Base-by-base conservation (phyloP, 495 filamentous ascomycete genomes). In the Aspergillus campestris region DNA sequence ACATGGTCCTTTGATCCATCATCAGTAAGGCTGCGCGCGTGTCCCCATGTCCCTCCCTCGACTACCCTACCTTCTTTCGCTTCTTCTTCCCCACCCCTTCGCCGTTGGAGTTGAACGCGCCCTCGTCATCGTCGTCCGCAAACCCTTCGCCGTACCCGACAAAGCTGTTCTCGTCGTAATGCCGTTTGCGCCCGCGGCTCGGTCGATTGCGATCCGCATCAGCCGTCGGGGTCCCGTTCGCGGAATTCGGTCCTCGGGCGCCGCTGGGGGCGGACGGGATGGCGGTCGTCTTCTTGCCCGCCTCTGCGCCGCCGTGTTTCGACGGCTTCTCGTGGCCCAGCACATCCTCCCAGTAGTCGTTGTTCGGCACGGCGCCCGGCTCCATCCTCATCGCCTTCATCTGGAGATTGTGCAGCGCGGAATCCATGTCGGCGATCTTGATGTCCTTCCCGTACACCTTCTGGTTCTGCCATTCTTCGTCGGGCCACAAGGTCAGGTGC, bases 141-240 rank as follows among this genome's bases (percentile, higher is more conserved):
- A 65, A 81, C 8, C 77, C 81, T 65, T 84, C 82, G 40, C 73
- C 77, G 50, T 87, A 87, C 5, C 83, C 83, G 42, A 76, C 76
- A 57, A 81, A 87, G 52, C 78, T 81, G 36, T 67, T 66, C 28
- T 86, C 83, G 54, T 80, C 75, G 56, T 87, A 87, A 51, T 79
- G 68, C 50, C 83, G 69, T 64, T 84, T 84, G 52, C 78, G 81
- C 29, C 75, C 75, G 28, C 78, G 77, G 53, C 73, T 81, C 3
- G 84, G 79, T 13, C 69, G 61, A 12, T 38, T 18, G 31, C 81
- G 67, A 10, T 71, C 65, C 28, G 59, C 41, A 44, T 77, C 75
- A 30, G 59, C 42, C 8, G 53, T 44, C 13, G 60, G 56, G 29
- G 64, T 52, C 13, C 61, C 64, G 45, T 65, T 67, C 5, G 55